Conservation (phyloP, 805 yeast species). For the Myxozyma vanderwaltii region DNA sequence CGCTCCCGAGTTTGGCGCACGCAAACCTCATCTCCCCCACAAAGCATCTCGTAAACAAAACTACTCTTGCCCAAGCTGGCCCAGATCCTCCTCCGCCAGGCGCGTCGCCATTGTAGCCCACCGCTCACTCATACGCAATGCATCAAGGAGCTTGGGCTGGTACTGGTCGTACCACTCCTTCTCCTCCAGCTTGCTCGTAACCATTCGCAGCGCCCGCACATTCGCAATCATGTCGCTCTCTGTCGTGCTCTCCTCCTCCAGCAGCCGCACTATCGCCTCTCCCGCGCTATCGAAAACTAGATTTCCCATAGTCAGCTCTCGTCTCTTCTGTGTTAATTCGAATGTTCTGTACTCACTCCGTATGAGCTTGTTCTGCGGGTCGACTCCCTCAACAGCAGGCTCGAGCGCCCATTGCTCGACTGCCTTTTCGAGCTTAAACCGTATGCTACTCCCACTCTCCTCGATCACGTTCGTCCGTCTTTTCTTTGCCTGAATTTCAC, state of each 20-base stretch:
- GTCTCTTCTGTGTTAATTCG: neutral
- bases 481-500: neutral
- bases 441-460: neutral
- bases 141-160: constrained; percentile 13
- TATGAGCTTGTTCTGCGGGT: constrained; percentile 7
- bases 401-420: constrained; percentile 10
- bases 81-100: neutral
- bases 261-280: neutral
- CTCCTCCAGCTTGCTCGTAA: constrained; percentile 19
- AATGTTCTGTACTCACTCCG: constrained; percentile 1
- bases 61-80: no score
- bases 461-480: neutral
- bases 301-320: neutral
- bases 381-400: constrained; percentile 6
- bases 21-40: neutral
- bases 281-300: constrained; percentile 5
- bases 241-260: constrained; percentile 2
- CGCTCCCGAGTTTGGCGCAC: neutral
- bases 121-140: constrained; percentile 7
- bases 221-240: neutral
- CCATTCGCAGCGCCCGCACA: constrained; percentile 6
- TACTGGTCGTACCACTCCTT: constrained; percentile 16
- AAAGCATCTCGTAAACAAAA: neutral
- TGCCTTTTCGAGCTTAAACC: constrained; percentile 13
- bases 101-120: neutral